Percentiles rank a stretch among this genome's conserved stretches.
phyloP scores from a whole-genome alignment of 2,329 filamentous ascomycete genomes.

The Colletotrichum sp. region DNA sequence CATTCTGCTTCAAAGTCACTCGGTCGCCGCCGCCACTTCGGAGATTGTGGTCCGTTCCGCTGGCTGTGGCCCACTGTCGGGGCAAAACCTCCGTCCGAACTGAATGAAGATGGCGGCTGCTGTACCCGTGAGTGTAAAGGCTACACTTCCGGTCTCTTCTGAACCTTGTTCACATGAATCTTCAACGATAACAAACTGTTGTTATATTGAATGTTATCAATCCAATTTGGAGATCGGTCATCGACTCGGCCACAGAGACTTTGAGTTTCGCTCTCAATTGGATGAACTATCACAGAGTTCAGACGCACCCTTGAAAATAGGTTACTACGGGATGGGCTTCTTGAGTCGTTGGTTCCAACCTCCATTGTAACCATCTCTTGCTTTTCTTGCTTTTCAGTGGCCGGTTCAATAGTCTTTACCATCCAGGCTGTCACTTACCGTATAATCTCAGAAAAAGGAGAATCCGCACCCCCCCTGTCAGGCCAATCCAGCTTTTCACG shows the following conservation, averaged over 20 bases:
- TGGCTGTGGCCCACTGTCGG: background rate
- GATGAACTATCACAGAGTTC: background rate
- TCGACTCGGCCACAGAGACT: background rate
- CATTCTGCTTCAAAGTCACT: background rate
- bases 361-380: background rate
- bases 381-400: background rate
- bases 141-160: background rate
- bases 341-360: background rate
- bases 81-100: background rate
- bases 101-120: background rate
- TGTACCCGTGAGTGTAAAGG: background rate
- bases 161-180: background rate
- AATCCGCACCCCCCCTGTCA: too few relatives aligned
- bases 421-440: background rate
- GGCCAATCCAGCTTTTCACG: too few relatives aligned
- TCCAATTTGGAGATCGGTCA: background rate
- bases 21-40: background rate
- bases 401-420: background rate
- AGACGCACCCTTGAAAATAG: background rate
- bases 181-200: background rate
- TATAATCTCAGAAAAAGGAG: too few relatives aligned
- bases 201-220: background rate
- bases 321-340: background rate
- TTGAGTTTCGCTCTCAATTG: background rate
- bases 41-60: background rate